These are phyloP conservation scores for Fusarium vanettenii DNA, from an alignment of 2,329 filamentous ascomycete species.

Conservation along the genomic window DNA sequence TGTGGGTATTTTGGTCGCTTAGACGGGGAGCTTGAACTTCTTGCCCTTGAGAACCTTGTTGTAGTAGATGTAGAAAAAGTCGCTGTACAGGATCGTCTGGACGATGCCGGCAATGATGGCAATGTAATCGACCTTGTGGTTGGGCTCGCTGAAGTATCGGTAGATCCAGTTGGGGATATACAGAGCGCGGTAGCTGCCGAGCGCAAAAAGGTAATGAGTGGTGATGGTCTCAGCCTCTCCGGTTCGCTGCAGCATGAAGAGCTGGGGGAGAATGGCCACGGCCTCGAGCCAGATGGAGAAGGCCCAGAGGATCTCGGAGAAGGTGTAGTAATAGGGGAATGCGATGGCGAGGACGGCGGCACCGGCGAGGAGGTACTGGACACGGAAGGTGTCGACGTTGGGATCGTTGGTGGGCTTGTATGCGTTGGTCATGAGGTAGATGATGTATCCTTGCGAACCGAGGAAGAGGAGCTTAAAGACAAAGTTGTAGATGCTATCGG, in stretches of 20 bases:
- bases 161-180: constrained; percentile 99
- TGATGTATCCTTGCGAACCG: constrained; percentile 87
- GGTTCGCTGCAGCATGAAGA: constrained; percentile 98
- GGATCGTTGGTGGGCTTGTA: constrained; percentile 98
- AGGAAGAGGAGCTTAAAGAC: constrained; percentile 98
- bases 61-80: constrained; percentile 99
- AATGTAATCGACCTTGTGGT: constrained; percentile 83
- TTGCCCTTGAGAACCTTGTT: constrained; percentile 92
- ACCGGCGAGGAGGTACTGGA: constrained; percentile 90
- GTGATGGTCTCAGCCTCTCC: constrained; percentile 99
- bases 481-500: constrained; percentile 88
- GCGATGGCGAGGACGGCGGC: constrained; percentile 82
- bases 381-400: constrained; percentile 96
- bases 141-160: constrained; percentile 80
- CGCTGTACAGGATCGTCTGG: constrained; percentile 95
- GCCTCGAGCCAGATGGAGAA: constrained; percentile 99
- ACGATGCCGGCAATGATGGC: constrained; percentile 89
- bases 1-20: constrained; percentile 45
- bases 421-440: constrained; percentile 97
- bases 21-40: constrained; percentile 88
- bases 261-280: constrained; percentile 94
- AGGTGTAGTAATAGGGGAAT: constrained; percentile 85
- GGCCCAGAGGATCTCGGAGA: constrained; percentile 92
- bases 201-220: constrained; percentile 94
- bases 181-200: constrained; percentile 89